These are phyloP conservation scores for Trichoderma parareesei DNA, from an alignment of 495 filamentous ascomycete species.

Conservation along the genomic window DNA sequence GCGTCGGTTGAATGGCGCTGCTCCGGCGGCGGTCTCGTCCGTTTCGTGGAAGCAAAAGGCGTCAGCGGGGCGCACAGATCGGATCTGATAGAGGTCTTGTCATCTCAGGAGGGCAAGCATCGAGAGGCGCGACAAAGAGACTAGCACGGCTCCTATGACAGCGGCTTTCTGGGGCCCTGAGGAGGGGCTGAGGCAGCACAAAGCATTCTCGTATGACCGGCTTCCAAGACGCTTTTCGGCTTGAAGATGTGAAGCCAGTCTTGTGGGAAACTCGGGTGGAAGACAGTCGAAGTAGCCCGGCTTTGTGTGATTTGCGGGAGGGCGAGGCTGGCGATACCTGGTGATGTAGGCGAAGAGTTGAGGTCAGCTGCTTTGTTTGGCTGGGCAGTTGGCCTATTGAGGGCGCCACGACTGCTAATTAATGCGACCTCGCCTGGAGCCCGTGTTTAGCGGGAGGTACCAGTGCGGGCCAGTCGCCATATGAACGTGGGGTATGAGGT, in stretches of 20 bases:
- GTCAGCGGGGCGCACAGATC: background rate
- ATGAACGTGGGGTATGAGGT: background rate
- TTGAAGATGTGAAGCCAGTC: background rate
- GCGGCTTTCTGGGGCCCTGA: background rate
- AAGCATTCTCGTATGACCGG: constrained; percentile 8
- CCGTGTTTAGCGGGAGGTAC: background rate
- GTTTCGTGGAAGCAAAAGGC: background rate
- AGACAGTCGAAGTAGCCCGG: background rate
- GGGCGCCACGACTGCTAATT: background rate
- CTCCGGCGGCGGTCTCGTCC: background rate
- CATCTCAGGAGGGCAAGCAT: constrained; percentile 2
- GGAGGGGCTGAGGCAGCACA: constrained; percentile 8
- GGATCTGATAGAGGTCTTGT: background rate
- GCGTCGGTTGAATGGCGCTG: background rate
- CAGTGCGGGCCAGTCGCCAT: background rate
- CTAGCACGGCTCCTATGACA: background rate
- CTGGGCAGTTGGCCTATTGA: constrained; percentile 1
- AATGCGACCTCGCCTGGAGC: background rate
- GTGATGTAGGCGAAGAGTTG: background rate
- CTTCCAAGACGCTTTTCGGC: background rate
- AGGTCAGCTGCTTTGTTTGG: background rate
- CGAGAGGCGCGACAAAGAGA: background rate
- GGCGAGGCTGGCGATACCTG: background rate
- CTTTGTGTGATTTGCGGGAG: background rate
- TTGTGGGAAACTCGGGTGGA: no score